Evolutionary conservation across 2,329 filamentous ascomycete genomes (phyloP).

Genomic region (Cladophialophora chaetospira): DNA sequence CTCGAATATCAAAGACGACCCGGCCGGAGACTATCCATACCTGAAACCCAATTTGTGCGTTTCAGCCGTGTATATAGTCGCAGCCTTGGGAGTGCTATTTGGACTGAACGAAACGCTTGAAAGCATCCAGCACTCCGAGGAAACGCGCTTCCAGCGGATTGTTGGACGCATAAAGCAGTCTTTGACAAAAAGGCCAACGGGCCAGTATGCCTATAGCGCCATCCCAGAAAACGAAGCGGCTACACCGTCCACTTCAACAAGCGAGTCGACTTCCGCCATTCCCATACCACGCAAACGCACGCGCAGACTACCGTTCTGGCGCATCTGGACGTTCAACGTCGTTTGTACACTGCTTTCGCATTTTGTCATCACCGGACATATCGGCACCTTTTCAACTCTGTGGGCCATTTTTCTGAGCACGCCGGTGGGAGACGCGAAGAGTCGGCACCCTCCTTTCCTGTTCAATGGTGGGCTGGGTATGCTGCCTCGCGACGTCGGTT

Average conservation of each 20-base stretch:
- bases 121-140: constrained; percentile 36
- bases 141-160: not conserved
- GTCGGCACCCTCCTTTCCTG: constrained; percentile 48
- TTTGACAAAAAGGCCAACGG: too few species aligned
- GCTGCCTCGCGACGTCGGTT: constrained; percentile 67
- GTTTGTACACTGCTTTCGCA: constrained; percentile 61
- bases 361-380: constrained; percentile 70
- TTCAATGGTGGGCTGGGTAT: constrained; percentile 79
- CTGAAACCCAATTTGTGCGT: constrained; percentile 69
- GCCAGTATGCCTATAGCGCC: too few species aligned
- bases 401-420: constrained; percentile 76
- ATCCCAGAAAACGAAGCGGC: too few species aligned
- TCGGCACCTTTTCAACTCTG: constrained; percentile 63
- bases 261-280: too few species aligned
- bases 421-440: constrained; percentile 56
- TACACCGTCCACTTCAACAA: too few species aligned
- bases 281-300: constrained; percentile 22
- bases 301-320: constrained; percentile 49
- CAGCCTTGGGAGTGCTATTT: constrained; percentile 58
- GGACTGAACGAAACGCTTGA: constrained; percentile 62
- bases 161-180: too few species aligned
- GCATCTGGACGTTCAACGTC: constrained; percentile 57
- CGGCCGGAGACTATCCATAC: constrained; percentile 65
- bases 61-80: constrained; percentile 58
- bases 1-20: constrained; percentile 42